Base-by-base conservation (phyloP, 2,329 filamentous ascomycete species). In the Fusarium sp. region DNA sequence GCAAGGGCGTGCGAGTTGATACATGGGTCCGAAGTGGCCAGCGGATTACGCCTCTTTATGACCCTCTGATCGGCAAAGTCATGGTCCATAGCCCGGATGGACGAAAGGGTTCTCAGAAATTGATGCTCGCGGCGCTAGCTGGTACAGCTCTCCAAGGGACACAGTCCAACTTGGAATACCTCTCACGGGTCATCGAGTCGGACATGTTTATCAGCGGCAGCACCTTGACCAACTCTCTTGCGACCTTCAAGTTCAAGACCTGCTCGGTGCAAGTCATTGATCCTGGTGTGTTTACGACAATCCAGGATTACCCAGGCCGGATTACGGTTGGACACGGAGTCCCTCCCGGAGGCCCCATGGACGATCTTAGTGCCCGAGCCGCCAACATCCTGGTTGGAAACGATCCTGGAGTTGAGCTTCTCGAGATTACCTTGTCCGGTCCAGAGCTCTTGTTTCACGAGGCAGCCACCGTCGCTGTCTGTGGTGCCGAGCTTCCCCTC, bases 21-120 rank as follows among this genome's bases (percentile, higher is more conserved):
- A 91, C 89, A 0, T 92, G 90, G 90, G 86, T 92, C 1, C 85
- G 87, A 63, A 87, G 86, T 2, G 91, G 91, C 7, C 86, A 87
- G 3, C 86, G 84, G 29, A 62, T 92, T 42, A 88, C 88, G 6
- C 86, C 90, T 2, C 85, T 89, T 67, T 92, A 91, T 63, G 89
- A 88, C 77, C 88, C 89, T 0, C 78, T 91, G 6, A 82, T 91
- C 63, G 89, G 87, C 6, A 91, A 91, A 79, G 82, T 90, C 14
- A 91, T 92, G 85, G 86, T 86, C 27, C 88, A 91, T 35, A 62
- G 59, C 16, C n/a, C 38, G 2, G 22, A 50, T 11, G 54, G 54
- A 20, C 54, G 54, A 57, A 14, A 11, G 3, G 31, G n/a, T 13
- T 33, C 54, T n/a, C 54, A 57, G 54, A 25, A 57, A 4, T 14